phyloP scores from a whole-genome alignment of 371 early-diverging fungal genomes.

The Mucor lusitanicus region DNA sequence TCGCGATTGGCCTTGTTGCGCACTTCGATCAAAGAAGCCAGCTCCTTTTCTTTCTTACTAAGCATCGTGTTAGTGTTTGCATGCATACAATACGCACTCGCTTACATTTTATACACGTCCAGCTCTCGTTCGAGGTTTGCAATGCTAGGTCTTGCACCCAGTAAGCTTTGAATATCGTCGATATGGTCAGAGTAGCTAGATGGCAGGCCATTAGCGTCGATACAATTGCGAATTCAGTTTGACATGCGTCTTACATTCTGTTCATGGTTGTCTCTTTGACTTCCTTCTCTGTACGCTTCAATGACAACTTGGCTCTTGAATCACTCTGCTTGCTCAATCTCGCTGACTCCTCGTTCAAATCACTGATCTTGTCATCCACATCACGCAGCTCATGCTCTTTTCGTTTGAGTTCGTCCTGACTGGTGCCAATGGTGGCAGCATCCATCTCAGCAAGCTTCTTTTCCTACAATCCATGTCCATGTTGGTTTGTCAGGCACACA shows the following conservation, averaged over 20 bases:
- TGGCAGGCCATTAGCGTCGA: neutral
- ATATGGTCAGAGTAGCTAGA: constrained; percentile 23
- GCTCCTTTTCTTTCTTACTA: constrained; percentile 32
- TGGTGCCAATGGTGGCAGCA: neutral
- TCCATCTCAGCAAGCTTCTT: constrained; percentile 5
- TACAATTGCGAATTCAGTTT: neutral
- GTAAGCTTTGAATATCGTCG: constrained; percentile 27
- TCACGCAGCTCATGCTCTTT: constrained; percentile 30
- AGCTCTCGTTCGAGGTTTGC: constrained; percentile 32
- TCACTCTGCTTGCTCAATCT: constrained; percentile 57
- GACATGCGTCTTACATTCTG: constrained; percentile 11
- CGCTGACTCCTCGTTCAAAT: constrained; percentile 51
- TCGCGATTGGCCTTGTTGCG: constrained; percentile 29
- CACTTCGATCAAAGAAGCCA: constrained; percentile 14
- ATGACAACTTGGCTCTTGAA: constrained; percentile 56
- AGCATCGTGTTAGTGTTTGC: neutral
- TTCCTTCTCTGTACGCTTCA: constrained; percentile 52
- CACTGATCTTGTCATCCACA: constrained; percentile 32
- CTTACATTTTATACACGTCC: neutral
- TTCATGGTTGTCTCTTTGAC: constrained; percentile 33
- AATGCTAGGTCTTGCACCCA: constrained; percentile 26
- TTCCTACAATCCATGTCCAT: neutral
- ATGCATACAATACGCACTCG: no score
- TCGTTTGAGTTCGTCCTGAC: constrained; percentile 10
- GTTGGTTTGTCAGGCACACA: no score